These are phyloP conservation scores for Populus tremula DNA, from an alignment of 345 rosid genomes.

Conservation along the genomic window DNA sequence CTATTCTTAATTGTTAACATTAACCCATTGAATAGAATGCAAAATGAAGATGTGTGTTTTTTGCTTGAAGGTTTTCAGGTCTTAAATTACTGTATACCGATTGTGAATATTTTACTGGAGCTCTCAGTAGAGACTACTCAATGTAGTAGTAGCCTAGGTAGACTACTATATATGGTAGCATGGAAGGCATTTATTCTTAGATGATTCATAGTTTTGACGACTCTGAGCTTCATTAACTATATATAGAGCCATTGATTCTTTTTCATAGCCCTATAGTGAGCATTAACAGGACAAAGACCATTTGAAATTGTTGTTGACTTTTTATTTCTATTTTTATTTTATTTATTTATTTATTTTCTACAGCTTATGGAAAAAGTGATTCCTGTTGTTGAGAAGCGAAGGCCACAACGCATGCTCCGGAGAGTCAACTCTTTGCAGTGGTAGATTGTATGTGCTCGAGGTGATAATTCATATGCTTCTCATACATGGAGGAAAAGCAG, in stretches of 20 bases:
- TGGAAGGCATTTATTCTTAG: background rate
- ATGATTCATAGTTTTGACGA: background rate
- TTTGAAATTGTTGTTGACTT: background rate
- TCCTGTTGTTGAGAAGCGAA: constrained; percentile 64
- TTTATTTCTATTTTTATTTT: background rate
- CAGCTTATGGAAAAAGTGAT: constrained; percentile 78
- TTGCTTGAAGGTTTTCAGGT: background rate
- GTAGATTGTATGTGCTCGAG: constrained; percentile 31
- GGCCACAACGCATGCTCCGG: constrained; percentile 44
- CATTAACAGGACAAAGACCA: background rate
- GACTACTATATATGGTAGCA: background rate
- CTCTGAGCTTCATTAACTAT: background rate
- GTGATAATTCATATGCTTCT: constrained; percentile 1
- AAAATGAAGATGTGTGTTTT: background rate
- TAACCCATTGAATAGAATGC: background rate
- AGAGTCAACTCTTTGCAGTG: constrained; percentile 66
- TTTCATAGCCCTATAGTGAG: background rate
- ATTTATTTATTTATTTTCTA: constrained; percentile 9
- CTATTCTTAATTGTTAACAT: background rate
- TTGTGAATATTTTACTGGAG: background rate
- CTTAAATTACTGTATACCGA: background rate
- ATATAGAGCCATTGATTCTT: background rate
- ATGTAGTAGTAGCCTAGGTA: background rate
- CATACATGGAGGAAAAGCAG: constrained; percentile 7
- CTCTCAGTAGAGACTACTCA: background rate